phyloP scores from a whole-genome alignment of 2,329 filamentous ascomycete genomes.

The Aspergillus sergii region DNA sequence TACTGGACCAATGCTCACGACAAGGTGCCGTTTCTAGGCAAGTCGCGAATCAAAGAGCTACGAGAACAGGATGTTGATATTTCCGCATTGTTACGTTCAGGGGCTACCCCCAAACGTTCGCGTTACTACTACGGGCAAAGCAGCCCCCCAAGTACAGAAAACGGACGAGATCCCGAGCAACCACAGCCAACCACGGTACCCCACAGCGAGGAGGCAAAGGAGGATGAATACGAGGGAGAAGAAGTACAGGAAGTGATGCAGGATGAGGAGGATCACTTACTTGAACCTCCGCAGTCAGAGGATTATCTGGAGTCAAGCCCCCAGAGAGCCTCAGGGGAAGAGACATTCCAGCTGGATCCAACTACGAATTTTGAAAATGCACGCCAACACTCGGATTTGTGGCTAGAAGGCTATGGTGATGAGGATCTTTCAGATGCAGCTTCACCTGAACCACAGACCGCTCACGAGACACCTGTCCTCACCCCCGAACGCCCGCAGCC shows the following conservation, averaged over 20 bases:
- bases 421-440: conserved; percentile 18
- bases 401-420: conserved; percentile 13
- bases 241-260: conserved; percentile 19
- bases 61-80: conserved; percentile 41
- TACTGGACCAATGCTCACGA: conserved; percentile 33
- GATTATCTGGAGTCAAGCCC: conserved; percentile 30
- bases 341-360: conserved; percentile 27
- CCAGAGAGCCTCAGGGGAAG: conserved; percentile 24
- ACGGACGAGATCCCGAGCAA: conserved; percentile 19
- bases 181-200: conserved; percentile 16
- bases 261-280: conserved; percentile 17
- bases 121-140: conserved; percentile 40
- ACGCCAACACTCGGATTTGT: conserved; percentile 15
- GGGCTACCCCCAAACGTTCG: conserved; percentile 40
- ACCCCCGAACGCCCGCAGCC: conserved; percentile 27
- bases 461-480: conserved; percentile 17
- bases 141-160: conserved; percentile 30
- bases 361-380: conserved; percentile 25
- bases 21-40: conserved; percentile 31
- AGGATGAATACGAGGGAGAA: conserved; percentile 13
- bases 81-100: conserved; percentile 32
- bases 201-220: conserved; percentile 16
- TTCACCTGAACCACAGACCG: conserved; percentile 17
- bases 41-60: conserved; percentile 35
- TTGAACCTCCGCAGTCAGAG: conserved; percentile 25